These are phyloP conservation scores for Saccharomycopsis hybrid DNA, from an alignment of 1,139 yeast genomes.

Conservation along the genomic window DNA sequence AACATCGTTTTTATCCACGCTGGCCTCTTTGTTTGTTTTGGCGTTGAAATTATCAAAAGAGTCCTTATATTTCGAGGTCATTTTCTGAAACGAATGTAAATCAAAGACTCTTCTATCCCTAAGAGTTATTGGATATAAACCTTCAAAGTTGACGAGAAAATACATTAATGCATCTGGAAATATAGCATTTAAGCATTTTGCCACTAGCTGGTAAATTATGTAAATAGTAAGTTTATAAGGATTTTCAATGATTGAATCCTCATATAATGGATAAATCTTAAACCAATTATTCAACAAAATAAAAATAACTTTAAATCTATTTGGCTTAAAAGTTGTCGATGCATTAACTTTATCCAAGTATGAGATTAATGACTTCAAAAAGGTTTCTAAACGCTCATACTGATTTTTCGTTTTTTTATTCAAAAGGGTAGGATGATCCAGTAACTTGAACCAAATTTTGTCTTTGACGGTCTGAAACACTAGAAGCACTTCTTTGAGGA, in stretches of 20 bases:
- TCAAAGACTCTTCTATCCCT: constrained; percentile 9
- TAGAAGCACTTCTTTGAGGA: constrained; percentile 6
- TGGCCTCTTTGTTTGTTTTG: background rate
- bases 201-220: constrained; percentile 6
- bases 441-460: background rate
- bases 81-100: background rate
- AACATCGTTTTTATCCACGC: background rate
- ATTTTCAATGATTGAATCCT: background rate
- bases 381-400: background rate
- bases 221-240: constrained; percentile 7
- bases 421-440: background rate
- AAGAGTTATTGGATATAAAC: constrained; percentile 10
- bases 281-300: constrained; percentile 10
- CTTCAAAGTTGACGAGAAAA: constrained; percentile 12
- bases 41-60: background rate
- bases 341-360: background rate
- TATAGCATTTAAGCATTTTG: constrained; percentile 9
- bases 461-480: background rate
- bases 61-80: background rate
- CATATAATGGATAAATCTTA: constrained; percentile 11
- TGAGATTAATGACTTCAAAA: background rate
- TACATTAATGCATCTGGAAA: constrained; percentile 6
- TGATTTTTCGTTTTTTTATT: background rate
- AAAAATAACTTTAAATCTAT: constrained; percentile 1
- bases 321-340: background rate